Percentiles rank a stretch among this genome's conserved stretches.
These are phyloP conservation scores for Magnaporthiopsis rhizophila DNA, from an alignment of 2,329 filamentous ascomycete genomes.

Conservation along the genomic window DNA sequence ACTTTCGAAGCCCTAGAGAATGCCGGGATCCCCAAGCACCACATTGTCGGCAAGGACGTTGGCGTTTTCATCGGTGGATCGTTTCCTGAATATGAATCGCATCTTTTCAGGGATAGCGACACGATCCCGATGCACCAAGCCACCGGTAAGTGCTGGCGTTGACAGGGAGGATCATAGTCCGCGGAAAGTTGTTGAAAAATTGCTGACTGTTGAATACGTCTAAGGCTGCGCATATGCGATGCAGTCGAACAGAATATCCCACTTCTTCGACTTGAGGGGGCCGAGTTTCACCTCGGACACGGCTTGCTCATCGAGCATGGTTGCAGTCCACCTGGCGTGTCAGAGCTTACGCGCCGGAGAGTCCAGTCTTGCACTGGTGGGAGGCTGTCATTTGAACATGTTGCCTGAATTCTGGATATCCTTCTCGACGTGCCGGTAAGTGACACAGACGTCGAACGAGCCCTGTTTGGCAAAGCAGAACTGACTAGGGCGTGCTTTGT, in stretches of 20 bases:
- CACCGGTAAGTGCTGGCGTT: conserved; percentile 29
- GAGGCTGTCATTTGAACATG: conserved; percentile 39
- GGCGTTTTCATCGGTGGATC: conserved; percentile 42
- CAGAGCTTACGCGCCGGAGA: conserved; percentile 40
- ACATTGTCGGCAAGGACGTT: conserved; percentile 36
- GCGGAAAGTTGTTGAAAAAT: background rate
- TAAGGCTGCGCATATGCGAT: conserved; percentile 40
- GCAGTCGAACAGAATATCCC: conserved; percentile 45
- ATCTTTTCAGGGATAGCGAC: conserved; percentile 34
- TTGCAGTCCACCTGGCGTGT: conserved; percentile 41
- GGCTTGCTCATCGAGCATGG: conserved; percentile 42
- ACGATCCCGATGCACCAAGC: conserved; percentile 44
- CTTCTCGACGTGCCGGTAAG: conserved; percentile 35
- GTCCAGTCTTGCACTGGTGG: conserved; percentile 36
- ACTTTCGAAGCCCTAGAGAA: conserved; percentile 46
- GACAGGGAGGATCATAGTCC: background rate
- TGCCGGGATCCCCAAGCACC: conserved; percentile 39
- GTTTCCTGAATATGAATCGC: conserved; percentile 39
- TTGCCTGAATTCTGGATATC: conserved; percentile 38
- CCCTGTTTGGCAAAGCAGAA: conserved; percentile 13
- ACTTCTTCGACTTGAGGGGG: conserved; percentile 46
- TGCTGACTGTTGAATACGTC: background rate
- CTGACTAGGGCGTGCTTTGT: conserved; percentile 2
- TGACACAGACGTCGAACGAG: conserved; percentile 18
- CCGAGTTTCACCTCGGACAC: conserved; percentile 45